Percentiles rank a stretch among this genome's conserved stretches.
phyloP scores from a whole-genome alignment of 2,329 filamentous ascomycete species.

The Monosporascus sp. region DNA sequence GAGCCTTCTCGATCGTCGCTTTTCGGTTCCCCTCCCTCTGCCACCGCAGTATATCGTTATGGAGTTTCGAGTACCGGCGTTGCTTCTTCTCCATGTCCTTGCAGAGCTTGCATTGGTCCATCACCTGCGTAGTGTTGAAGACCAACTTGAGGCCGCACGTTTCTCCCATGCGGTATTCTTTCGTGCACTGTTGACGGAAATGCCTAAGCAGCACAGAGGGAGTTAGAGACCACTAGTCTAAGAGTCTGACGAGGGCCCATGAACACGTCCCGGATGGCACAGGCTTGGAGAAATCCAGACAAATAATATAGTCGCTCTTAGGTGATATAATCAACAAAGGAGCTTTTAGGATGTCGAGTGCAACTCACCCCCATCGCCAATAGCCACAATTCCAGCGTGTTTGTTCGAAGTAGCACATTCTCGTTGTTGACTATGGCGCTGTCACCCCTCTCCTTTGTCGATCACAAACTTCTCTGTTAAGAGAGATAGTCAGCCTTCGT shows the following conservation, averaged over 20 bases:
- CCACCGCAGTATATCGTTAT: conserved; percentile 72
- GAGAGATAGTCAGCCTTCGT: too few species aligned
- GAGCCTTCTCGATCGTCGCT: conserved; percentile 67
- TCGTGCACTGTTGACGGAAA: conserved; percentile 88
- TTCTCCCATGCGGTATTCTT: conserved; percentile 92
- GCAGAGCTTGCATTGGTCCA: conserved; percentile 74
- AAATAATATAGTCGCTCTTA: background rate
- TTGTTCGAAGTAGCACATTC: conserved; percentile 96
- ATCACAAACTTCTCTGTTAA: too few species aligned
- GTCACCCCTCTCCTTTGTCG: background rate
- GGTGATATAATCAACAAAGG: background rate
- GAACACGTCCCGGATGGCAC: too few species aligned
- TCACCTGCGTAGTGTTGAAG: conserved; percentile 61
- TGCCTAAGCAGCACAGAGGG: conserved; percentile 30
- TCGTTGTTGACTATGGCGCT: background rate
- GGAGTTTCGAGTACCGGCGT: conserved; percentile 68
- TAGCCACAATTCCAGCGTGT: conserved; percentile 79
- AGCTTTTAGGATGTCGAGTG: background rate
- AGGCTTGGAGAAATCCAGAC: too few species aligned
- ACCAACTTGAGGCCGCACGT: conserved; percentile 93
- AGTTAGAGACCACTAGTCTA: background rate
- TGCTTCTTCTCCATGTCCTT: conserved; percentile 84
- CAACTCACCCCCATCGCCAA: conserved; percentile 72
- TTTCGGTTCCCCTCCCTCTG: conserved; percentile 65
- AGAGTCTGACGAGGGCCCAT: too few species aligned